Evolutionary conservation across 192 early-diverging fungal species (phyloP), one percentile per base, ranked within the genome.

Genomic region (Mortierella alpina): DNA sequence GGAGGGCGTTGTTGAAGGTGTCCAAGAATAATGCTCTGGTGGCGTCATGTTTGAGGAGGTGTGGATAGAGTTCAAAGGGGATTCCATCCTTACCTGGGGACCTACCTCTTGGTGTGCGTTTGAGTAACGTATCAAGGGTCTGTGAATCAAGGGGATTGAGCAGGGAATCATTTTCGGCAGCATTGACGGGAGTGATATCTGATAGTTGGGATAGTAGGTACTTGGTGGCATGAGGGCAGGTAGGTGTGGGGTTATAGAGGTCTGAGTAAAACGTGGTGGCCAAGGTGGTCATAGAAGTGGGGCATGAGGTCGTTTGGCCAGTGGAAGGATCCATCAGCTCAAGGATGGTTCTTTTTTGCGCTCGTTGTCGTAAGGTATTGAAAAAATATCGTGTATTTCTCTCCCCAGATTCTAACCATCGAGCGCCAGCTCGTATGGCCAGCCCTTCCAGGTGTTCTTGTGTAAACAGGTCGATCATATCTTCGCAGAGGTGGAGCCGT

Each of bases 321-420:
- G n/a, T n/a, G n/a, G n/a, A n/a, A n/a, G n/a, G n/a, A n/a, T n/a
- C n/a, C n/a, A n/a, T n/a, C n/a, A n/a, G n/a, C n/a, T n/a, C n/a
- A n/a, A n/a, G n/a, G 45, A 72, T 73, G 31, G 20, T 6, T 56
- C 63, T 20, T 13, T 65, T 50, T 7, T 31, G 23, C 1, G 9
- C 17, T 15, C 71, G 58, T n/a, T 82, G 56, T 70, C 57, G 55
- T 55, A 82, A 46, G 15, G 17, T n/a, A 1, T 50, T 10, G 14
- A 51, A 70, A 44, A 82, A 82, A 45, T 70, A 82, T 14, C 59
- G 47, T 22, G 52, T 82, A 56, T 47, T 82, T 6, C 66, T 0
- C 23, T 82, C 70, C 6, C 78, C 78, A 10, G 68, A 22, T 14
- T 82, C 78, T 13, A 13, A 46, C 78, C 70, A 82, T 1, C 48